These are phyloP conservation scores for Hypoxylon perforatum DNA, from an alignment of 495 filamentous ascomycete genomes.

Conservation along the genomic window DNA sequence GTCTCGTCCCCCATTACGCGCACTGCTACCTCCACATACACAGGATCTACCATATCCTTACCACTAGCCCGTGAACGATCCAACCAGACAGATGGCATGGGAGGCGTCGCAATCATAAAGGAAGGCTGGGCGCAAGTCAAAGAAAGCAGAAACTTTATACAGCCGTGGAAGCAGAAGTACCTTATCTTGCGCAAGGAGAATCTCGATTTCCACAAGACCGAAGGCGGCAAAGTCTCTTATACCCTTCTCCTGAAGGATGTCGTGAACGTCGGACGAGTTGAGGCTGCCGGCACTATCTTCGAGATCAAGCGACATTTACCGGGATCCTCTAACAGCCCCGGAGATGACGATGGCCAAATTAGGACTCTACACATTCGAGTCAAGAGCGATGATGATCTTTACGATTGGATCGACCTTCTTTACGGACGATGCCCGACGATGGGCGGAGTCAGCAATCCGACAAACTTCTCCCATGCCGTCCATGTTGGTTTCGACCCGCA, in stretches of 20 bases:
- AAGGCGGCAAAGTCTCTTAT: constrained; percentile 82
- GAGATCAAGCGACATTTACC: constrained; percentile 83
- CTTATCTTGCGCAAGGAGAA: constrained; percentile 88
- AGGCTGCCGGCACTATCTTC: constrained; percentile 87
- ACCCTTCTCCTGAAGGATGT: constrained; percentile 87
- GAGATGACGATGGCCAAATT: constrained; percentile 77
- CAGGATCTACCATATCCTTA: constrained; percentile 73
- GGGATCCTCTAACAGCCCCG: constrained; percentile 68
- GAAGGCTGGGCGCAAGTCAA: constrained; percentile 87
- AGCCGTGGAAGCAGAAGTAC: constrained; percentile 85
- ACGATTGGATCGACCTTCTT: constrained; percentile 98
- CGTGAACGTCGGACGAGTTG: constrained; percentile 83
- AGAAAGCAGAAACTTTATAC: constrained; percentile 87
- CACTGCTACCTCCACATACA: constrained; percentile 68
- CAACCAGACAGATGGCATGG: constrained; percentile 69
- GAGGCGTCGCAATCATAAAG: constrained; percentile 80
- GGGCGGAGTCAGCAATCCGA: constrained; percentile 97
- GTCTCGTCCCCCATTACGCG: constrained; percentile 70
- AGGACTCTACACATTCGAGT: constrained; percentile 88
- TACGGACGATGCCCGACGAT: constrained; percentile 96
- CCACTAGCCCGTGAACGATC: constrained; percentile 71
- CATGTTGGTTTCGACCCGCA: constrained; percentile 97
- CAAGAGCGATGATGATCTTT: constrained; percentile 93
- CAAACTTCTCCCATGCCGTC: constrained; percentile 94
- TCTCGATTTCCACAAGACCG: constrained; percentile 91